These are phyloP conservation scores for Echria macrotheca DNA, from an alignment of 495 filamentous ascomycete species.

Conservation along the genomic window DNA sequence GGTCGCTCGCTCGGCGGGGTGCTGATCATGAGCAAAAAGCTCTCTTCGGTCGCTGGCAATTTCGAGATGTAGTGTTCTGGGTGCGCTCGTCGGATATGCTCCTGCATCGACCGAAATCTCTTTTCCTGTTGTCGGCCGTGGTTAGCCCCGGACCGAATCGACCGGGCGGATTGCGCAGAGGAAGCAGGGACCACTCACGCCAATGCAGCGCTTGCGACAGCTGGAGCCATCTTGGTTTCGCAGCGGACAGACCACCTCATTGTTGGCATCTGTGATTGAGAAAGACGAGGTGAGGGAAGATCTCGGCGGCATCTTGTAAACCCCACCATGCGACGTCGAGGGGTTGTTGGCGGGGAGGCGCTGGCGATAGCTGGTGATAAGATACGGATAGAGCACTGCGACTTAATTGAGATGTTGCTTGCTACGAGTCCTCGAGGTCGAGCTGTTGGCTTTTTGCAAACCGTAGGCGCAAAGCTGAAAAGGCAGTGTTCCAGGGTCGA, in stretches of 20 bases:
- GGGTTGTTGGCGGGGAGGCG: conserved; percentile 25
- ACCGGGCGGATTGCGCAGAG: conserved; percentile 15
- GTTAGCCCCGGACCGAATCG: conserved; percentile 12
- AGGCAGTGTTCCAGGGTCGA: conserved; percentile 11
- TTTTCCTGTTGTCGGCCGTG: conserved; percentile 62
- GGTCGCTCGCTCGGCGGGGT: conserved; percentile 79
- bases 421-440: conserved; percentile 16
- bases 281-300: conserved; percentile 84
- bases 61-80: conserved; percentile 97
- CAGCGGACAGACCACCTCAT: conserved; percentile 95
- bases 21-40: conserved; percentile 92
- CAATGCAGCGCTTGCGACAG: conserved; percentile 95
- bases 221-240: conserved; percentile 93
- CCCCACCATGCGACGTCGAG: conserved; percentile 47
- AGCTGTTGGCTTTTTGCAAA: conserved; percentile 22
- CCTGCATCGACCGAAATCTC: conserved; percentile 97
- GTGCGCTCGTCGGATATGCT: conserved; percentile 96
- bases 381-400: conserved; percentile 19
- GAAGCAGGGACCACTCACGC: conserved; percentile 72
- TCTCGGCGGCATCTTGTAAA: conserved; percentile 72
- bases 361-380: conserved; percentile 36
- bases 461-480: conserved; percentile 17
- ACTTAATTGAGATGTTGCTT: conserved; percentile 34
- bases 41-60: conserved; percentile 97
- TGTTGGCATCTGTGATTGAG: conserved; percentile 83